These are phyloP conservation scores for Mytilinidion resinicola DNA, from an alignment of 495 filamentous ascomycete genomes.

Conservation along the genomic window DNA sequence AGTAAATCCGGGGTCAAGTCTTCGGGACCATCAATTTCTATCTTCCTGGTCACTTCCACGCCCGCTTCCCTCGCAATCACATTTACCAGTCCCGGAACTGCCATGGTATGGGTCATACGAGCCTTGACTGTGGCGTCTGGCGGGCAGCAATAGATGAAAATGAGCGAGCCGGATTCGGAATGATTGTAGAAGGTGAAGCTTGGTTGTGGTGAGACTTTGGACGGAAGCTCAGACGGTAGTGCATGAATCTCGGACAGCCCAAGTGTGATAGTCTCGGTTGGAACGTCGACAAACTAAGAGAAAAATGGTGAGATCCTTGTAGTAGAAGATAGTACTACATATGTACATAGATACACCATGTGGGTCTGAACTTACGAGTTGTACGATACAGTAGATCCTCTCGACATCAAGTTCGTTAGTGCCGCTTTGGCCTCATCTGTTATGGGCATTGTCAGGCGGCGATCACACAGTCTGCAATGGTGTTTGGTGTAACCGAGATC, in stretches of 20 bases:
- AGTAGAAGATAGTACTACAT: no score
- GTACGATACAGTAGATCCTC: no score
- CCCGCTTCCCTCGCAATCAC: constrained; percentile 14
- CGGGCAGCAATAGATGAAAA: constrained; percentile 19
- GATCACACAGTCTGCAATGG: neutral
- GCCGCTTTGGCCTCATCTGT: neutral
- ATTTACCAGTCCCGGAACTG: constrained; percentile 15
- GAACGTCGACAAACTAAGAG: neutral
- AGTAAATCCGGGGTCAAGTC: neutral
- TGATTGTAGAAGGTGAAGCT: constrained; percentile 18
- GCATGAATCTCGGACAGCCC: neutral
- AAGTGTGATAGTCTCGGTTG: neutral
- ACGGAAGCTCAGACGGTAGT: neutral
- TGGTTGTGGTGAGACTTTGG: neutral
- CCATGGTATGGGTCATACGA: constrained; percentile 16
- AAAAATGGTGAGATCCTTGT: neutral
- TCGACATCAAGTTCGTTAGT: neutral
- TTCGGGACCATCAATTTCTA: constrained; percentile 16
- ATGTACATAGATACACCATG: no score
- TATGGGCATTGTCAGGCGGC: neutral
- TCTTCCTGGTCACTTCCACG: constrained; percentile 11
- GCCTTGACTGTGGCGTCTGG: constrained; percentile 8
- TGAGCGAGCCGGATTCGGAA: neutral
- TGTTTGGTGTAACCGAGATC: neutral
- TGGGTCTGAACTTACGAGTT: no score